phyloP scores from a whole-genome alignment of 169 alveolate species.

The Neospora caninum region DNA sequence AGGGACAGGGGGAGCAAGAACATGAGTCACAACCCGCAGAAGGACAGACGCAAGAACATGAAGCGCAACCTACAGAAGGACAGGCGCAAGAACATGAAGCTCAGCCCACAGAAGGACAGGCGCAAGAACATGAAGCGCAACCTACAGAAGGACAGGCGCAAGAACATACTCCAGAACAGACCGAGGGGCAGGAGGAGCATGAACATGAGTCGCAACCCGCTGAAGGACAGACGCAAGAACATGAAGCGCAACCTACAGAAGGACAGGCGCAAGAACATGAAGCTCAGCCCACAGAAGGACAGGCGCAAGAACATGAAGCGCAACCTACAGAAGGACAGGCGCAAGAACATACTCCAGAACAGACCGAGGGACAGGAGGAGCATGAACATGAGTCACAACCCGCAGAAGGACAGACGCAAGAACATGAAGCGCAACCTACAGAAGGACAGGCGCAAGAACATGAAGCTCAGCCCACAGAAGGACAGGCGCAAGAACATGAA shows the following conservation, averaged over 20 bases:
- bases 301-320: neutral
- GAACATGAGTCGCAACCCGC: neutral
- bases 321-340: neutral
- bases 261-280: neutral
- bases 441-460: neutral
- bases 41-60: neutral
- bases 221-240: neutral
- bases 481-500: no score
- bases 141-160: neutral
- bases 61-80: neutral
- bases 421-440: neutral
- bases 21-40: slow-evolving; percentile 11
- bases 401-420: neutral
- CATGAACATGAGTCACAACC: neutral
- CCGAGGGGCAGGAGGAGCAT: neutral
- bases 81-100: slow-evolving; percentile 33
- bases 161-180: neutral
- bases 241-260: neutral
- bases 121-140: neutral
- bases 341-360: neutral
- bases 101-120: neutral
- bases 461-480: no score
- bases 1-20: neutral
- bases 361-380: neutral
- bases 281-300: neutral